Percentiles rank a stretch among this genome's conserved stretches.
Conservation (phyloP, 2,329 filamentous ascomycete species). For the Sphaerulina vaccinii region DNA sequence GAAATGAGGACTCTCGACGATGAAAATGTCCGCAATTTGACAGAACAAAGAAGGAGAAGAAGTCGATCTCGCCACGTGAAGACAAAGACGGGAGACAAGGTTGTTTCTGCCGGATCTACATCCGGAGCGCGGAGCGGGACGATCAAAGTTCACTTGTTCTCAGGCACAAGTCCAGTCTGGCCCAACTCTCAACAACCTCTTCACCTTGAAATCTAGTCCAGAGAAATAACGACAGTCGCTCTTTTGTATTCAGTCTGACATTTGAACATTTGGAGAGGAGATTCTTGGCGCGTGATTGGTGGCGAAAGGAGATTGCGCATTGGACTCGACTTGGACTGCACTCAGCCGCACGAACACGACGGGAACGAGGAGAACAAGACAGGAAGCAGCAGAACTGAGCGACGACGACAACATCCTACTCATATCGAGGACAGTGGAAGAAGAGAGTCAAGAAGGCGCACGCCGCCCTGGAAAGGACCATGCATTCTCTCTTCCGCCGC, state of each 20-base stretch:
- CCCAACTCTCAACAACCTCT: too few species aligned
- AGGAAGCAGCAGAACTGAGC: not conserved
- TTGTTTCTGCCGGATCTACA: too few species aligned
- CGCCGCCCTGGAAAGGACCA: conserved; percentile 23
- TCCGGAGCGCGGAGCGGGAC: too few species aligned
- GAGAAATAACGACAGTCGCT: conserved; percentile 7
- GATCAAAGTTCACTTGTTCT: too few species aligned
- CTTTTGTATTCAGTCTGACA: conserved; percentile 1
- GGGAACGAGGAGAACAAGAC: not conserved
- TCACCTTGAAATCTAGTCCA: too few species aligned
- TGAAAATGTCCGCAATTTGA: too few species aligned
- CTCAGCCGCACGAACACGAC: not conserved
- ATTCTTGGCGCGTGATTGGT: not conserved
- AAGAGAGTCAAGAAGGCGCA: not conserved
- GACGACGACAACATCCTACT: not conserved
- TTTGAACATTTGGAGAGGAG: not conserved
- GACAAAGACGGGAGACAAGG: too few species aligned
- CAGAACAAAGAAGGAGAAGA: too few species aligned
- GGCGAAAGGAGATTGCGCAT: not conserved
- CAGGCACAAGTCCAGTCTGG: too few species aligned
- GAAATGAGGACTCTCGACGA: too few species aligned
- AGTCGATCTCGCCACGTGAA: too few species aligned
- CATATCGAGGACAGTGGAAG: not conserved
- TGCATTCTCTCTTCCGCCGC: conserved; percentile 52
- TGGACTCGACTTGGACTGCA: not conserved